Evolutionary conservation across 257 asterid genomes (phyloP).

Genomic region (Lantana camara): DNA sequence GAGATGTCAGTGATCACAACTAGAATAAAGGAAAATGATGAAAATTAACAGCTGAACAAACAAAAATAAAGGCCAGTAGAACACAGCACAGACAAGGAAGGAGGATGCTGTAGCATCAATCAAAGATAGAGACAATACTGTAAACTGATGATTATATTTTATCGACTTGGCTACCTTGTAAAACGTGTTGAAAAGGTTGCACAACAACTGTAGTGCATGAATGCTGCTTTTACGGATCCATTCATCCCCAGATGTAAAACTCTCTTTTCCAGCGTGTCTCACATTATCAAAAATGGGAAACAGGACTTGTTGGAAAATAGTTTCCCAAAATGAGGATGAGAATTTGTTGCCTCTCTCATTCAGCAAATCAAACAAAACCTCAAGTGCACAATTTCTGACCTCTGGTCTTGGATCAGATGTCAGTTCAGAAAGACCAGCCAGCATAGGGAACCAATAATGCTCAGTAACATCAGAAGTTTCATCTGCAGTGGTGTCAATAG

Average conservation of each 20-base stretch:
- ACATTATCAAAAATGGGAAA: constrained; percentile 97
- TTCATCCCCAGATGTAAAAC: constrained; percentile 59
- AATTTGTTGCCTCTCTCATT: constrained; percentile 97
- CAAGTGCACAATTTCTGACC: constrained; percentile 97
- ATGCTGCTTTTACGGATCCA: constrained; percentile 87
- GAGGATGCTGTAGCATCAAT: constrained; percentile 4
- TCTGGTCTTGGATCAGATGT: constrained; percentile 96
- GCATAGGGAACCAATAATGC: constrained; percentile 99
- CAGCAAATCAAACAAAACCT: constrained; percentile 96
- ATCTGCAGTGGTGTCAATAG: constrained; percentile 61
- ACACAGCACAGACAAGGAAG: constrained; percentile 5
- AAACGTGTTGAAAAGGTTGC: constrained; percentile 96
- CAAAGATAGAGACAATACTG: constrained; percentile 21
- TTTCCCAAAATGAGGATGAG: constrained; percentile 95
- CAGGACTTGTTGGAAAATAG: constrained; percentile 82
- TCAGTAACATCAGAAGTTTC: constrained; percentile 86
- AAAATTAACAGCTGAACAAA: no score
- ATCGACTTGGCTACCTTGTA: constrained; percentile 71
- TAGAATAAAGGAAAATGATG: no score
- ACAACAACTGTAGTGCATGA: constrained; percentile 91
- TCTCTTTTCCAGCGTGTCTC: constrained; percentile 87
- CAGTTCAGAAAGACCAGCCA: constrained; percentile 97
- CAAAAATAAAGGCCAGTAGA: not conserved
- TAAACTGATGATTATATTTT: constrained; percentile 23
- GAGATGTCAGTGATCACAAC: constrained; percentile 36